A percentile compares a stretch with the other conserved stretches of the same genome.
phyloP scores from a whole-genome alignment of 768 basidiomycete species.

The Podaxis sp. region DNA sequence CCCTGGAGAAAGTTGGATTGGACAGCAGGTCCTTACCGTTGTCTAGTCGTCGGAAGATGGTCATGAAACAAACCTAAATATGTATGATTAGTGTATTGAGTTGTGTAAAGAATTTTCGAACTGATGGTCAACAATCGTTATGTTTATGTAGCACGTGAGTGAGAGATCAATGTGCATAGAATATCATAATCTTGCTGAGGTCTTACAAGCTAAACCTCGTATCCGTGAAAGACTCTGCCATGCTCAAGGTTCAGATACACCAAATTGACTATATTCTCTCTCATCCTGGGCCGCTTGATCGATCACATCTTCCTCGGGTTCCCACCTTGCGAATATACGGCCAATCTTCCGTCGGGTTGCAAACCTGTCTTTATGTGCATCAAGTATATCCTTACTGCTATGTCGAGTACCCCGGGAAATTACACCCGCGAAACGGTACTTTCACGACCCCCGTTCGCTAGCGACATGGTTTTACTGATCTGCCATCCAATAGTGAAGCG shows the following conservation, averaged over 20 bases:
- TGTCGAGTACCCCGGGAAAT: constrained; percentile 72
- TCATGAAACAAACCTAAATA: background rate
- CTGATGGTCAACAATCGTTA: too few relatives aligned
- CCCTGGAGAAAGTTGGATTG: constrained; percentile 72
- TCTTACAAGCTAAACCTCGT: background rate
- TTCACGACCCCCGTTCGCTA: constrained; percentile 2
- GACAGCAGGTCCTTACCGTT: constrained; percentile 67
- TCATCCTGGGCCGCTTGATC: constrained; percentile 64
- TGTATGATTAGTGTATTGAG: too few relatives aligned
- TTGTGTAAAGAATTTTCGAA: too few relatives aligned
- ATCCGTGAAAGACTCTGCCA: background rate
- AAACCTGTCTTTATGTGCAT: constrained; percentile 87
- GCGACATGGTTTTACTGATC: constrained; percentile 7
- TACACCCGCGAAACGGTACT: constrained; percentile 65
- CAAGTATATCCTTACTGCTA: constrained; percentile 95
- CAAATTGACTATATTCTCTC: constrained; percentile 67
- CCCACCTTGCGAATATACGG: constrained; percentile 90
- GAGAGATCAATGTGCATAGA: too few relatives aligned
- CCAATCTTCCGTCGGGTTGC: constrained; percentile 70
- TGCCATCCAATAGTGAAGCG: constrained; percentile 55
- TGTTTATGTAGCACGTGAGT: too few relatives aligned
- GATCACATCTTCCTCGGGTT: constrained; percentile 56
- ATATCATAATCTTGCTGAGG: too few relatives aligned
- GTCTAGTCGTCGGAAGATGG: constrained; percentile 11
- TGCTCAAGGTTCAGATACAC: constrained; percentile 20